A percentile compares a stretch with the other conserved stretches of the same genome.
phyloP scores from a whole-genome alignment of 2,329 filamentous ascomycete genomes.

The Myriosclerotinia duriaeana region DNA sequence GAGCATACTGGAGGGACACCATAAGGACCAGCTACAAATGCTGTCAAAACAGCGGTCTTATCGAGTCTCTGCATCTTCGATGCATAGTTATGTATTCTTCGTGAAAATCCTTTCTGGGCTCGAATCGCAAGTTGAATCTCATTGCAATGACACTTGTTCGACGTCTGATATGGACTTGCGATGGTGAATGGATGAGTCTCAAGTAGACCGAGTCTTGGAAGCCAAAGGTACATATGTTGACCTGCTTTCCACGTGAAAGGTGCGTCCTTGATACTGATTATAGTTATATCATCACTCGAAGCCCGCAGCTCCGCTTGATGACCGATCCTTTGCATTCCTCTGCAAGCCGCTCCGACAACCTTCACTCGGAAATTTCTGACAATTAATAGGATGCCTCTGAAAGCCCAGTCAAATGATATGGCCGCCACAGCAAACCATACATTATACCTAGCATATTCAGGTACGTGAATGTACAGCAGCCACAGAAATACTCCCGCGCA shows the following conservation, averaged over 20 bases:
- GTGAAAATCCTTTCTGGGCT: slow-evolving; percentile 57
- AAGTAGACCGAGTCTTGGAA: slow-evolving; percentile 53
- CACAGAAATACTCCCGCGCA: slow-evolving; percentile 62
- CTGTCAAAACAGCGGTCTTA: slow-evolving; percentile 41
- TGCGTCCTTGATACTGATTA: slow-evolving; percentile 59
- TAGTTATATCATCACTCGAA: slow-evolving; percentile 53
- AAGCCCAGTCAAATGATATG: slow-evolving; percentile 61
- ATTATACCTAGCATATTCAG: slow-evolving; percentile 57
- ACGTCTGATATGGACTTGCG: slow-evolving; percentile 53
- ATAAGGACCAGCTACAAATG: slow-evolving; percentile 57
- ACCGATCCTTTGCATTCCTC: slow-evolving; percentile 47
- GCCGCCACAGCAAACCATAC: slow-evolving; percentile 66
- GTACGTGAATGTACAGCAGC: slow-evolving; percentile 63
- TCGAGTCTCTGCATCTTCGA: slow-evolving; percentile 40
- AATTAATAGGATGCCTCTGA: slow-evolving; percentile 45
- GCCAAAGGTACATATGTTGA: slow-evolving; percentile 61
- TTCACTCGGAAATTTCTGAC: slow-evolving; percentile 54
- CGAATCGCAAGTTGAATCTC: slow-evolving; percentile 61
- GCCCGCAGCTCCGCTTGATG: slow-evolving; percentile 52
- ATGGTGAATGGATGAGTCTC: slow-evolving; percentile 64
- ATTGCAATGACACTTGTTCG: slow-evolving; percentile 44
- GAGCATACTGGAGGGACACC: slow-evolving; percentile 48
- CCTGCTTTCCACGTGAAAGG: slow-evolving; percentile 60
- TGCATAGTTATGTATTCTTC: slow-evolving; percentile 51
- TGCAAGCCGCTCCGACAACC: slow-evolving; percentile 28